These are phyloP conservation scores for Fraxinus baroniana DNA, from an alignment of 305 asterid species.

Conservation along the genomic window DNA sequence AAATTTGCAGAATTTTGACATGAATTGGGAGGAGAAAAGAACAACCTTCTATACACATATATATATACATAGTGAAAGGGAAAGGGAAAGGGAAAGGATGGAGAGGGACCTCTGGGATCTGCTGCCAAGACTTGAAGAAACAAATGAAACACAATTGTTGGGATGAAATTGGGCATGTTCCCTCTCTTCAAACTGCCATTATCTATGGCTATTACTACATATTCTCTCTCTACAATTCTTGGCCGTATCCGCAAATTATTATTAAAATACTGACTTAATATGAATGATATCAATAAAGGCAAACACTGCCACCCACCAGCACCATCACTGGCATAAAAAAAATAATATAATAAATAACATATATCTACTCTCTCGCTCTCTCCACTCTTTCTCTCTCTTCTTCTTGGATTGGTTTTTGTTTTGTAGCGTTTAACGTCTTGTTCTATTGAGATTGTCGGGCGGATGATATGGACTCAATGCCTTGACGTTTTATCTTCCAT, in stretches of 20 bases:
- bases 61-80: constrained; percentile 21
- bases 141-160: constrained; percentile 65
- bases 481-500: neutral
- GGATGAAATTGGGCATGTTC: constrained; percentile 85
- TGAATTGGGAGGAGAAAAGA: constrained; percentile 9
- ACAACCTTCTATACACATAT: constrained; percentile 1
- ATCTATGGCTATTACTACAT: constrained; percentile 23
- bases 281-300: constrained; percentile 35
- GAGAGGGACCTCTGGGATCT: constrained; percentile 66
- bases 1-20: constrained; percentile 18
- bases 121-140: constrained; percentile 60
- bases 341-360: neutral
- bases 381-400: neutral
- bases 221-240: constrained; percentile 27
- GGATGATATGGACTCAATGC: neutral
- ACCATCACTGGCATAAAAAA: constrained; percentile 40
- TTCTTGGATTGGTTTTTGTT: neutral
- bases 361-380: neutral
- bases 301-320: constrained; percentile 53
- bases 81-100: constrained; percentile 26
- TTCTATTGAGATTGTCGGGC: neutral
- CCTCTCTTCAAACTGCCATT: constrained; percentile 31
- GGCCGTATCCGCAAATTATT: constrained; percentile 17
- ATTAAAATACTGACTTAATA: constrained; percentile 2
- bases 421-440: neutral